Evolutionary conservation across 192 early-diverging fungal genomes (phyloP), one percentile per base, ranked within the genome.

Genomic region (Polychytrium aggregatum): DNA sequence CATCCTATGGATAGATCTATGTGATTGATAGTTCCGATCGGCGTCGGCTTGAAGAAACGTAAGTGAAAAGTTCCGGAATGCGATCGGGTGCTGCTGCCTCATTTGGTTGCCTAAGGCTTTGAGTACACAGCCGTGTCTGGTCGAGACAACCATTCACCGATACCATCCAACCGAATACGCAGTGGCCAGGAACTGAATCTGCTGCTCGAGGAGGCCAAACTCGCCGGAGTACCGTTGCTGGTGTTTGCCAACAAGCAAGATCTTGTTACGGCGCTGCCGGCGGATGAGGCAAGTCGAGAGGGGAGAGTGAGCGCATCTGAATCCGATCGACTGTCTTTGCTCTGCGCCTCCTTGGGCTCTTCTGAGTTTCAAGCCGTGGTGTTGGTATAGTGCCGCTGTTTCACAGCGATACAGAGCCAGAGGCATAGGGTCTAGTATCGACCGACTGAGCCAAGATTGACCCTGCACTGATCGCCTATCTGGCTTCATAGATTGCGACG

Each of bases 161-260:
- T n/a, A n/a, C n/a, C n/a, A n/a, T n/a, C n/a, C 31, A 38, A 52
- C 7, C 31, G 33, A 4, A 44, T 2, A 41, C 24, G 24, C 50
- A 75, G 72, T 16, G 72, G 68, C 13, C 45, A 60, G 48, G 94
- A 99, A 60, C 61, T 99, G 7, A 51, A 72, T 9, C 55, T 70
- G 16, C 64, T 99, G 26, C 66, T 99, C 17, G 82, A 85, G 51
- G 92, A 99, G 56, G 81, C 84, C 45, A 84, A 82, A 37, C 70
- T 99, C 27, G 85, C 85, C 0, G 90, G 88, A 1, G 93, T 95
- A 0, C 87, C 93, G 0, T 44, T 99, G 9, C 60, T 99, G 36
- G 86, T 99, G 3, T 86, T 97, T 76, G 96, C 93, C 14, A 99
- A 99, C 57, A 99, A 99, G 59, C 96, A 99, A 60, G 96, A 99